These are phyloP conservation scores for Rhodosorus marinus DNA, from an alignment of 23 red algal species.

Conservation along the genomic window DNA sequence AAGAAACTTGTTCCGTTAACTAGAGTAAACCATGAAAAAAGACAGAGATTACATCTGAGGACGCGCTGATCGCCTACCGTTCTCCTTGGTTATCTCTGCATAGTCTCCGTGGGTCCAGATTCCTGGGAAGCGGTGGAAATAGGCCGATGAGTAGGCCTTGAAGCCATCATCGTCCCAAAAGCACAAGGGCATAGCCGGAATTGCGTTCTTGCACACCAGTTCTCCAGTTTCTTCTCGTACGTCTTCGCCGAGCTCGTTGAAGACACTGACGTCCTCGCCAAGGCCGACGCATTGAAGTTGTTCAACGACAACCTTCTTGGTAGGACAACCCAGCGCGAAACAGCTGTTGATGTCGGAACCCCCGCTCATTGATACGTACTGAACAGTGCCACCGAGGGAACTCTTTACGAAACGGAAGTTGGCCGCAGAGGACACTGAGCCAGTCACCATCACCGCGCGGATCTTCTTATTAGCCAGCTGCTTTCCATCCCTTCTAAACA, in stretches of 20 bases:
- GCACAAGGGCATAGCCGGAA: constrained; percentile 61
- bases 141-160: too few relatives aligned
- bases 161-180: constrained; percentile 25
- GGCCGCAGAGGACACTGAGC: constrained; percentile 35
- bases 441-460: constrained; percentile 32
- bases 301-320: constrained; percentile 9
- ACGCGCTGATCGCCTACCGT: too few relatives aligned
- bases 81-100: too few relatives aligned
- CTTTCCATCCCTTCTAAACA: background rate
- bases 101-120: too few relatives aligned
- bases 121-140: too few relatives aligned
- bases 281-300: constrained; percentile 41
- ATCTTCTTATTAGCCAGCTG: background rate
- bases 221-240: constrained; percentile 11
- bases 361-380: constrained; percentile 56
- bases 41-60: too few relatives aligned
- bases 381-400: constrained; percentile 6
- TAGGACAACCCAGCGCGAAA: constrained; percentile 26
- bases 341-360: constrained; percentile 86
- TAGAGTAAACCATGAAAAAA: background rate
- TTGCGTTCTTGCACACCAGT: constrained; percentile 28
- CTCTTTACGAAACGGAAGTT: constrained; percentile 25
- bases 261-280: constrained; percentile 50
- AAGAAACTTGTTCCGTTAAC: constrained; percentile 42
- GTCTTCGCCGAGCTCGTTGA: constrained; percentile 18